Evolutionary conservation across 2,329 filamentous ascomycete genomes (phyloP), one percentile per base, ranked within the genome.

Genomic region (Aspergillus glaucus): DNA sequence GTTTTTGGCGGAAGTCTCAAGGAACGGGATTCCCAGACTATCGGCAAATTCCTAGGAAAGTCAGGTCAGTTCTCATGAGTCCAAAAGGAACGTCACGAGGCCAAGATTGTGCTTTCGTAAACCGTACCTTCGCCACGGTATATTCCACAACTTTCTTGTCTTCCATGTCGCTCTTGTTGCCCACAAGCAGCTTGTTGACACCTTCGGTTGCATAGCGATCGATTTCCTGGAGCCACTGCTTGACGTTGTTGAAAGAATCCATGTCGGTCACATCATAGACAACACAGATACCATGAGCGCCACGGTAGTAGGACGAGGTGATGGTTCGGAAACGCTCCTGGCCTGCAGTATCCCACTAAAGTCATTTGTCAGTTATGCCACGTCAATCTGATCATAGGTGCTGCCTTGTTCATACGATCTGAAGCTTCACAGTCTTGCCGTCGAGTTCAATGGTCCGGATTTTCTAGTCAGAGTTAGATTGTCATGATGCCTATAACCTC

Each of bases 101-200:
- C 1, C n/a, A 19, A 12, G 17, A 40, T 15, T 19, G 10, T 40
- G 37, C 37, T 15, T 19, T 21, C 15, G 10, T 12, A 21, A 19
- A 30, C 26, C 80, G 53, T 78, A 96, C 93, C 88, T 98, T 98
- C 62, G 93, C 93, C 61, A 97, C 93, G 57, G 90, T 95, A 82
- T 98, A 98, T 75, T 98, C 93, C 55, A 98, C 93, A 37, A 97
- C 93, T 81, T 97, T 98, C 87, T 98, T 98, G 78, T 98, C 93
- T 52, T 92, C 85, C 90, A 98, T 97, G 87, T 98, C 93, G 76
- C 90, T 95, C 87, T 98, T 98, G 87, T 98, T 98, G 68, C 93
- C 93, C 55, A 98, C 92, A 54, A 98, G 85, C 59, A 98, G 82
- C 82, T 98, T 98, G 84, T 98, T 98, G 68, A 98, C 93, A 59